Base-by-base conservation (phyloP, 2,329 filamentous ascomycete genomes). In the Trichoderma endophyticum region DNA sequence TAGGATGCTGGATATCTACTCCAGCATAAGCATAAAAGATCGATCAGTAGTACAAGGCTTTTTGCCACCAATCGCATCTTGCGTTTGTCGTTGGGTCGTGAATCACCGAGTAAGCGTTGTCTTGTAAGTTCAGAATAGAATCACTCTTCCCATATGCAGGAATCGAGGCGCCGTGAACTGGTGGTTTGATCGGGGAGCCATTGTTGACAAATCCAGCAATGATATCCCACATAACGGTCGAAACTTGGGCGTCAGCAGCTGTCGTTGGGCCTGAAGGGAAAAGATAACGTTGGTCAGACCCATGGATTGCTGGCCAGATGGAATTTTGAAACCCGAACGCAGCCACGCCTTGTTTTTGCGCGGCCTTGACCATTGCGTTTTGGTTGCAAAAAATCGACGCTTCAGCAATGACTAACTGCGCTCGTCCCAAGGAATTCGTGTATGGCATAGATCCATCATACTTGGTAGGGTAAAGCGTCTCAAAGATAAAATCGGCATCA, bases 61-160 rank as follows among this genome's bases (percentile, higher is more conserved):
- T 72, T 18, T 72, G 56, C 70, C 70, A 72, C 70, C 70, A 72
- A 26, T 72, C 36, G n/a, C 70, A 72, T 68, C 70, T 56, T 30
- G 39, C 30, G 32, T 61, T 72, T 36, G 64, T 57, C 18, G 70
- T 34, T 18, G 70, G 70, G 14, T 72, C 70, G 9, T 6, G 63
- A 36, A 72, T 57, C 18, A 62, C 7, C 1, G 48, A 57, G 6
- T 56, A 61, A 24, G 28, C 28, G 3, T 68, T 68, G 11, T 61
- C 54, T 3, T 24, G 24, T 9, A 72, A 15, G 30, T 68, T 62
- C 34, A 72, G 12, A 56, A 69, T 65, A 3, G 36, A 68, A 14
- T 28, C 28, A 8, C 30, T 39, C 21, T 24, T n/a, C 11, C 56
- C 63, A 32, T 72, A 72, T 3, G 70, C 14, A n/a, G 70, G 62